Evolutionary conservation across 2,329 filamentous ascomycete genomes (phyloP).

Genomic region (Ceratocystis papillata): DNA sequence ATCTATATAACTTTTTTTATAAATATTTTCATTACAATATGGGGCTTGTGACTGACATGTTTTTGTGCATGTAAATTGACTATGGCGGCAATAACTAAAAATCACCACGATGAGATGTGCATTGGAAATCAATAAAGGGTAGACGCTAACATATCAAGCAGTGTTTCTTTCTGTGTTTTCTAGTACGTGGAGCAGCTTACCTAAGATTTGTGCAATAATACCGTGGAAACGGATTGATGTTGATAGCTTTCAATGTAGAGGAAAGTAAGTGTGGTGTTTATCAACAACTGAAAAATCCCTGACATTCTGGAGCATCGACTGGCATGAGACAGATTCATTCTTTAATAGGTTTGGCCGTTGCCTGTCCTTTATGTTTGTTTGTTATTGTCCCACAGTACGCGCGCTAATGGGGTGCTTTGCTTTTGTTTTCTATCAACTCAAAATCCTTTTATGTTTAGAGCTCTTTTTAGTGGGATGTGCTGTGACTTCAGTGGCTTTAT

Average conservation of each 20-base stretch:
- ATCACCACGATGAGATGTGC: too few species aligned
- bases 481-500: background rate
- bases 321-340: conserved; percentile 9
- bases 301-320: background rate
- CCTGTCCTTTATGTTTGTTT: background rate
- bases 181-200: too few species aligned
- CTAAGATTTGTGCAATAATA: background rate
- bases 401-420: background rate
- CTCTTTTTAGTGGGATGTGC: background rate
- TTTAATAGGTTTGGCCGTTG: background rate
- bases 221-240: background rate
- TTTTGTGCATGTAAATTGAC: too few species aligned
- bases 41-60: background rate
- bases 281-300: background rate
- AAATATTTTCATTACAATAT: background rate
- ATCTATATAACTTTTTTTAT: background rate
- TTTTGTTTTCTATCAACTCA: conserved; percentile 1
- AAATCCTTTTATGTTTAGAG: background rate
- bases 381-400: background rate
- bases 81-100: too few species aligned
- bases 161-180: too few species aligned
- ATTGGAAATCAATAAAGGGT: background rate
- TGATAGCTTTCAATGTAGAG: background rate
- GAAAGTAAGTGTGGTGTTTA: conserved; percentile 7
- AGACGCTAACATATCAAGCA: background rate